A percentile compares a stretch with the other conserved stretches of the same genome.
Conservation (phyloP, 2,329 filamentous ascomycete species). For the Periconia sp. region DNA sequence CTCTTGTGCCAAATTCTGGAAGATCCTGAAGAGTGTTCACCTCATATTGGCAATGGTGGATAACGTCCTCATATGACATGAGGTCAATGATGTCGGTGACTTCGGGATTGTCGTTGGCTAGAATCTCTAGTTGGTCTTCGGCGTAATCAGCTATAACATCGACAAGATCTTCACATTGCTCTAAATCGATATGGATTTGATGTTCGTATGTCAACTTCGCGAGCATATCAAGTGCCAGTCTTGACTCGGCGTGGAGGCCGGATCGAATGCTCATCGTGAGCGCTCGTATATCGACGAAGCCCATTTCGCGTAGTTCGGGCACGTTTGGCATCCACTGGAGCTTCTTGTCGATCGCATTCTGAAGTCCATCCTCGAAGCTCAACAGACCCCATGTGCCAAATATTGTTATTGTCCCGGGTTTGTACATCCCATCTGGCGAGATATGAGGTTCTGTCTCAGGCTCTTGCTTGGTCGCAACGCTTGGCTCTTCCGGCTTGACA, state of each 20-base stretch:
- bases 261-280: slow-evolving; percentile 89
- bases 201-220: slow-evolving; percentile 67
- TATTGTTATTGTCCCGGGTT: slow-evolving; percentile 28
- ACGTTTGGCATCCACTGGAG: slow-evolving; percentile 74
- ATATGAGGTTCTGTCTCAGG: slow-evolving; percentile 13
- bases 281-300: slow-evolving; percentile 87
- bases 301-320: slow-evolving; percentile 77
- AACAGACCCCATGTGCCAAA: slow-evolving; percentile 38
- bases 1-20: slow-evolving; percentile 73
- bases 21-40: slow-evolving; percentile 74
- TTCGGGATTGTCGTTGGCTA: slow-evolving; percentile 85
- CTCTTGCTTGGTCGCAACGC: slow-evolving; percentile 23
- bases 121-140: slow-evolving; percentile 81
- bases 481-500: slow-evolving; percentile 31
- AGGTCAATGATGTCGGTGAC: slow-evolving; percentile 87
- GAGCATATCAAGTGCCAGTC: slow-evolving; percentile 84
- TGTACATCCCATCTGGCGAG: slow-evolving; percentile 38
- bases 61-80: slow-evolving; percentile 84
- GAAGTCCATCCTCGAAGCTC: slow-evolving; percentile 65
- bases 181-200: slow-evolving; percentile 38
- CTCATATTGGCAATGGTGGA: slow-evolving; percentile 78
- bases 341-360: slow-evolving; percentile 73
- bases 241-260: slow-evolving; percentile 87
- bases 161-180: slow-evolving; percentile 74
- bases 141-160: slow-evolving; percentile 90